Evolutionary conservation across 768 basidiomycete species (phyloP).

Genomic region (Tulasnella sp.): DNA sequence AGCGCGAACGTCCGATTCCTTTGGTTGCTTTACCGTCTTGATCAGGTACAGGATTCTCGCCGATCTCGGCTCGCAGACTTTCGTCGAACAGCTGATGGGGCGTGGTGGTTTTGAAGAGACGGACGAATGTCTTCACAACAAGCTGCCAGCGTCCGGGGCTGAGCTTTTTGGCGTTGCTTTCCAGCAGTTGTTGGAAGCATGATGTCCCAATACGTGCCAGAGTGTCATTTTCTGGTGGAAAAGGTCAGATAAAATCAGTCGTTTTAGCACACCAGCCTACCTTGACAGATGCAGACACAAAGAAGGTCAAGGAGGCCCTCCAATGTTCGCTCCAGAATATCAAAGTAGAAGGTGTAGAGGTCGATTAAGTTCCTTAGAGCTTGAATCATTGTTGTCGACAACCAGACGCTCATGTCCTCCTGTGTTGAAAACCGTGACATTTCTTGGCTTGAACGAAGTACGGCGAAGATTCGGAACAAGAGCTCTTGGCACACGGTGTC

Average conservation of each 20-base stretch:
- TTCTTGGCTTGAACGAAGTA: constrained; percentile 89
- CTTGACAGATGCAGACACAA: constrained; percentile 98
- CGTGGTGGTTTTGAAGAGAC: constrained; percentile 95
- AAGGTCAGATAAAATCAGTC: not conserved
- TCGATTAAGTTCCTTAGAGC: constrained; percentile 93
- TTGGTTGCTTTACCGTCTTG: not conserved
- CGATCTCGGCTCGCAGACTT: constrained; percentile 77
- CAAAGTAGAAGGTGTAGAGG: constrained; percentile 93
- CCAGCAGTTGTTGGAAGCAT: constrained; percentile 91
- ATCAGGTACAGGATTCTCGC: constrained; percentile 39
- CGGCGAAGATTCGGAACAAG: constrained; percentile 96
- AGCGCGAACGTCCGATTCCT: not conserved
- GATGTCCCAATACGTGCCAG: constrained; percentile 96
- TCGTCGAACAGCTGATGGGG: constrained; percentile 97
- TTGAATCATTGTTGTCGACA: constrained; percentile 98
- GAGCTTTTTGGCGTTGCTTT: constrained; percentile 86
- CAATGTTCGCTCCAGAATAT: constrained; percentile 80
- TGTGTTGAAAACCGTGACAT: constrained; percentile 89
- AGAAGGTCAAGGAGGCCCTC: constrained; percentile 92
- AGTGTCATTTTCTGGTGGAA: constrained; percentile 84
- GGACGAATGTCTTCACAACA: constrained; percentile 87
- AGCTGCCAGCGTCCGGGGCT: constrained; percentile 83
- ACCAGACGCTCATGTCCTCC: constrained; percentile 99
- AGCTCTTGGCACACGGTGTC: constrained; percentile 95
- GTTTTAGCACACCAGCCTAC: constrained; percentile 44